Evolutionary conservation across 352 stramenopile species (phyloP).

Genomic region (Globisporangium carolinianum): DNA sequence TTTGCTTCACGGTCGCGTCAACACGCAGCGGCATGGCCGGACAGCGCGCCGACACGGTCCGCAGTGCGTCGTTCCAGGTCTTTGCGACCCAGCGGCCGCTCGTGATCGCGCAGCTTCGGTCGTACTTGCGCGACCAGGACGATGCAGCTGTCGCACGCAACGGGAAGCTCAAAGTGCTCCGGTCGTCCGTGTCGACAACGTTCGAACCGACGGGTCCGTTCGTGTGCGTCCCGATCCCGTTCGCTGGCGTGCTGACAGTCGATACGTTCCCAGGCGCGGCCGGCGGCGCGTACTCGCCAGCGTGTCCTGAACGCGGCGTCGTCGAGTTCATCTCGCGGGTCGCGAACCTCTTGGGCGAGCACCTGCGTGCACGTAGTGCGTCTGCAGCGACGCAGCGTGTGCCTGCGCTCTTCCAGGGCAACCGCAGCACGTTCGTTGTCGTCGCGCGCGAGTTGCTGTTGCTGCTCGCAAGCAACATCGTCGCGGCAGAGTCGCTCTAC

Average conservation of each 20-base stretch:
- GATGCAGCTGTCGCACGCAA: neutral
- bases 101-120: conserved; percentile 42
- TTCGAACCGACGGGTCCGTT: conserved; percentile 24
- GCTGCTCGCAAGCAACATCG: conserved; percentile 32
- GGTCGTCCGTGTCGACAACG: neutral
- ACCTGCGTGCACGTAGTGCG: conserved; percentile 26
- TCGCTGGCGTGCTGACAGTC: conserved; percentile 52
- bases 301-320: conserved; percentile 50
- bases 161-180: conserved; percentile 24
- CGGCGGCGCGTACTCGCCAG: conserved; percentile 32
- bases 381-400: conserved; percentile 17
- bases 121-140: conserved; percentile 21
- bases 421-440: conserved; percentile 31
- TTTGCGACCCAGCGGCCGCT: conserved; percentile 42
- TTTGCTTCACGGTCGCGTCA: conserved; percentile 49
- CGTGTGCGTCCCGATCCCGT: conserved; percentile 67
- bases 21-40: conserved; percentile 41
- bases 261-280: conserved; percentile 60
- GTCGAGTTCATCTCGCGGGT: conserved; percentile 39
- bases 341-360: conserved; percentile 39
- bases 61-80: conserved; percentile 42
- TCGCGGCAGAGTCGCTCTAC: conserved; percentile 29
- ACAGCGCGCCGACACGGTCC: conserved; percentile 24
- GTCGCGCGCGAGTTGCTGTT: conserved; percentile 31
- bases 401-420: conserved; percentile 47